A percentile compares a stretch with the other conserved stretches of the same genome.
Evolutionary conservation across 2,329 filamentous ascomycete species (phyloP).

Genomic region (Dryadomyces sulphureus): DNA sequence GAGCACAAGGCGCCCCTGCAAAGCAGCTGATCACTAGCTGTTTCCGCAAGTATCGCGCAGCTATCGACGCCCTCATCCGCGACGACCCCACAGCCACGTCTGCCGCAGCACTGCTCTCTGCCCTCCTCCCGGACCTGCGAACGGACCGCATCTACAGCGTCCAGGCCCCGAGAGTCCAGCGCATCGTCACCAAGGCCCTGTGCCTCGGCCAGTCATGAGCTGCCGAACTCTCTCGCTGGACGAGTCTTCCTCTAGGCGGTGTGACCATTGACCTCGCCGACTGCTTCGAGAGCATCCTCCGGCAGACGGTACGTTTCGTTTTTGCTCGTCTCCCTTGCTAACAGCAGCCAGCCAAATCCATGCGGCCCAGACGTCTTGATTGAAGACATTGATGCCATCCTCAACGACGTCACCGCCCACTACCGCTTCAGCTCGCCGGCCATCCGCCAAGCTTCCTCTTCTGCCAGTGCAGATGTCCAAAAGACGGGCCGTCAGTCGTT

Average conservation of each 20-base stretch:
- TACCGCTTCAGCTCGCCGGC: conserved; percentile 56
- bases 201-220: conserved; percentile 46
- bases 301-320: conserved; percentile 33
- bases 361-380: conserved; percentile 37
- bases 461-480: not conserved
- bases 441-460: conserved; percentile 24
- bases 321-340: not conserved
- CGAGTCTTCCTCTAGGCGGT: conserved; percentile 34
- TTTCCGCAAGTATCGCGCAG: conserved; percentile 49
- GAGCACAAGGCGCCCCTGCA: conserved; percentile 10
- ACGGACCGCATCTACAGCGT: conserved; percentile 67
- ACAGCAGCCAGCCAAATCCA: conserved; percentile 29
- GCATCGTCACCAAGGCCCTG: conserved; percentile 53
- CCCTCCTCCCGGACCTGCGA: conserved; percentile 60
- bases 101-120: conserved; percentile 51
- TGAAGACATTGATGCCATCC: conserved; percentile 54
- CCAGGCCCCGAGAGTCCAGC: conserved; percentile 44
- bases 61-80: conserved; percentile 1
- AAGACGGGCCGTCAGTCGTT: not conserved
- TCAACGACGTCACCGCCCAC: conserved; percentile 52
- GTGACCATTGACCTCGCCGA: conserved; percentile 61
- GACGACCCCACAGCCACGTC: not conserved
- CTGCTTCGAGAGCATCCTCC: conserved; percentile 53
- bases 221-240: conserved; percentile 48
- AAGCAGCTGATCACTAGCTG: conserved; percentile 38